Percentiles rank a stretch among this genome's conserved stretches.
phyloP scores from a whole-genome alignment of 352 stramenopile species.

The Pythium volutum region DNA sequence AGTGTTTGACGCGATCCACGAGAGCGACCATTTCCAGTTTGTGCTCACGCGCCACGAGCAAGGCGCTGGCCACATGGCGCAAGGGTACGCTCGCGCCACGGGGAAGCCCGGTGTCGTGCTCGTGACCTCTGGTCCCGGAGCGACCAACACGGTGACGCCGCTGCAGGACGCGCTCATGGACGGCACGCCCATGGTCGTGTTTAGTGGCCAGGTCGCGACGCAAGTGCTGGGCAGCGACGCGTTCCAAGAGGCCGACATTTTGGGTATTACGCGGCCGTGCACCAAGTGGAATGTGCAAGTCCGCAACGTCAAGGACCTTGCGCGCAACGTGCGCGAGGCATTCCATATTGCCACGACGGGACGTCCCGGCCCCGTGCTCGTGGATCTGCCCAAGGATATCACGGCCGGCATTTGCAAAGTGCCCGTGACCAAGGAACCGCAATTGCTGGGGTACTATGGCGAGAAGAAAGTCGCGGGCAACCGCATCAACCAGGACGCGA shows the following conservation, averaged over 20 bases:
- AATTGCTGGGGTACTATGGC: slow-evolving; percentile 84
- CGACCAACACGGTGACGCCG: slow-evolving; percentile 93
- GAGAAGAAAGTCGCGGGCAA: slow-evolving; percentile 82
- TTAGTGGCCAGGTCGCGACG: slow-evolving; percentile 93
- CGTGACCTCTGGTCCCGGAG: slow-evolving; percentile 91
- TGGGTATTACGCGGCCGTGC: slow-evolving; percentile 86
- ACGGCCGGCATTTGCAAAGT: slow-evolving; percentile 76
- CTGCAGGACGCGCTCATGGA: slow-evolving; percentile 94
- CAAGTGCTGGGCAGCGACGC: slow-evolving; percentile 90
- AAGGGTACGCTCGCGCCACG: slow-evolving; percentile 80
- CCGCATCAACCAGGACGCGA: slow-evolving; percentile 74
- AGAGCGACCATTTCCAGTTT: slow-evolving; percentile 81
- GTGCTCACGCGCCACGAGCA: slow-evolving; percentile 81
- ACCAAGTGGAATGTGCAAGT: slow-evolving; percentile 98
- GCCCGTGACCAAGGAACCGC: slow-evolving; percentile 65
- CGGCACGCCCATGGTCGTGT: slow-evolving; percentile 92
- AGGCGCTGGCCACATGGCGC: slow-evolving; percentile 82
- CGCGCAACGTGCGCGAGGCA: slow-evolving; percentile 93
- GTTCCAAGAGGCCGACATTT: slow-evolving; percentile 89
- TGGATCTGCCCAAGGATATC: slow-evolving; percentile 96
- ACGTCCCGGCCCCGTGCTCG: slow-evolving; percentile 91
- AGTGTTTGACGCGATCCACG: slow-evolving; percentile 94
- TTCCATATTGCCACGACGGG: slow-evolving; percentile 95
- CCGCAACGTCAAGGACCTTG: slow-evolving; percentile 93
- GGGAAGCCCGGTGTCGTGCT: slow-evolving; percentile 91